Base-by-base conservation (phyloP, 1,139 yeast species). In the Taiozyma sp. region DNA sequence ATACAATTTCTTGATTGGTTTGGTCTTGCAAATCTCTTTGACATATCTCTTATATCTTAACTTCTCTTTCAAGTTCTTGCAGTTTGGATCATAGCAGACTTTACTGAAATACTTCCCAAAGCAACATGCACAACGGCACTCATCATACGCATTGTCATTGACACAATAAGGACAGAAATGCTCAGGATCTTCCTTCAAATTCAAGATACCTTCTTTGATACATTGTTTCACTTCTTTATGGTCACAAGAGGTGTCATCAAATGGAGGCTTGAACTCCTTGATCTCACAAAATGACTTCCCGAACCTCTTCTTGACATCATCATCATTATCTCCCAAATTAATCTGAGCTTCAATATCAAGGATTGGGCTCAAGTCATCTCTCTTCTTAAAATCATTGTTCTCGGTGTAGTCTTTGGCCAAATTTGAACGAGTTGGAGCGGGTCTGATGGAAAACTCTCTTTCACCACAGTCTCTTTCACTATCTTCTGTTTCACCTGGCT, bases 51-150 rank as follows among this genome's bases (percentile, higher is more conserved):
- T 60, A 44, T 59, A 61, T 41, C 64, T 52, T 23, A 61, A 48
- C 38, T 59, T 61, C 40, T 61, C 64, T 22, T 47, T 49, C 39
- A 59, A 45, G 22, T 46, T 49, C 7, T 43, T 48, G 49, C 64
- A 61, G 38, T 58, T 54, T 7, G 62, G 61, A 48, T 59, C 63
- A 45, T 59, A 61, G 43, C 64, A 61, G 7, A 57, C 59, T 28
- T 52, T 52, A 24, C 63, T 61, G 49, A 61, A 57, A 45, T 57
- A 60, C 39, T 55, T 55, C 2, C 59, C 64, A 49, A 61, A 55
- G 38, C 63, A 60, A 43, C 64, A 61, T 8, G 64, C 62, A 51
- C 64, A 59, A 13, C 63, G 63, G 43, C 64, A 61, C 43, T 60
- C 63, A 50, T 61, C 64, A 46, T 57, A 59, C 4, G 58, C 62